Evolutionary conservation across 2,329 filamentous ascomycete genomes (phyloP).

Genomic region (Dothideomycetes sp.): DNA sequence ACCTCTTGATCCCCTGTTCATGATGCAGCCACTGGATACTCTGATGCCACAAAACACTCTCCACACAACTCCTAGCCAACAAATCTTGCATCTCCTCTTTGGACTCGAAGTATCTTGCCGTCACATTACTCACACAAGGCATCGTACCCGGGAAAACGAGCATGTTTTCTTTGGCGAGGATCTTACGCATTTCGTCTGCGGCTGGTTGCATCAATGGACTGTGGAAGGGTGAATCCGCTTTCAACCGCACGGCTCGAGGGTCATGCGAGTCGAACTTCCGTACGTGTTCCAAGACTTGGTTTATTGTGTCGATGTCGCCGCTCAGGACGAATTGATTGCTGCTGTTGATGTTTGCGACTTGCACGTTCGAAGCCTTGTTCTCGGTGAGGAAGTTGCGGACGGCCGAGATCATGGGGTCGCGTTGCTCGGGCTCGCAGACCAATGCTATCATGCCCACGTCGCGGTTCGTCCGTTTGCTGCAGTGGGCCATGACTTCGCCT

Average conservation of each 20-base stretch:
- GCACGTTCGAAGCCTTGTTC: constrained; percentile 62
- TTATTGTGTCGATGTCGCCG: constrained; percentile 75
- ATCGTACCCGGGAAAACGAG: constrained; percentile 66
- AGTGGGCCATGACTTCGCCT: constrained; percentile 74
- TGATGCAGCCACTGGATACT: constrained; percentile 84
- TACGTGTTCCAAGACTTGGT: constrained; percentile 71
- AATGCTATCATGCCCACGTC: constrained; percentile 93
- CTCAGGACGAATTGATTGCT: constrained; percentile 94
- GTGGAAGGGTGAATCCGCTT: constrained; percentile 84
- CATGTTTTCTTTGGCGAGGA: constrained; percentile 57
- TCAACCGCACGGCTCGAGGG: constrained; percentile 75
- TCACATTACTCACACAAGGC: constrained; percentile 80
- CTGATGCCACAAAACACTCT: constrained; percentile 92
- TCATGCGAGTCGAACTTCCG: constrained; percentile 87
- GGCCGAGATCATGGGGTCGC: constrained; percentile 58
- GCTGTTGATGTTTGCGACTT: constrained; percentile 89
- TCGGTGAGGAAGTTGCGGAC: constrained; percentile 68
- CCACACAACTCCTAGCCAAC: constrained; percentile 71
- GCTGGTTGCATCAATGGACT: constrained; percentile 86
- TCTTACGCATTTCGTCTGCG: constrained; percentile 58
- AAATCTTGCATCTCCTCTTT: constrained; percentile 69
- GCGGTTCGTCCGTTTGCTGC: constrained; percentile 56
- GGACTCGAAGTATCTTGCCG: constrained; percentile 65
- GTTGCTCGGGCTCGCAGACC: constrained; percentile 73
- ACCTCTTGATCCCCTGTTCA: constrained; percentile 68